phyloP scores from a whole-genome alignment of 169 alveolate genomes.

The Babesia bigemina region DNA sequence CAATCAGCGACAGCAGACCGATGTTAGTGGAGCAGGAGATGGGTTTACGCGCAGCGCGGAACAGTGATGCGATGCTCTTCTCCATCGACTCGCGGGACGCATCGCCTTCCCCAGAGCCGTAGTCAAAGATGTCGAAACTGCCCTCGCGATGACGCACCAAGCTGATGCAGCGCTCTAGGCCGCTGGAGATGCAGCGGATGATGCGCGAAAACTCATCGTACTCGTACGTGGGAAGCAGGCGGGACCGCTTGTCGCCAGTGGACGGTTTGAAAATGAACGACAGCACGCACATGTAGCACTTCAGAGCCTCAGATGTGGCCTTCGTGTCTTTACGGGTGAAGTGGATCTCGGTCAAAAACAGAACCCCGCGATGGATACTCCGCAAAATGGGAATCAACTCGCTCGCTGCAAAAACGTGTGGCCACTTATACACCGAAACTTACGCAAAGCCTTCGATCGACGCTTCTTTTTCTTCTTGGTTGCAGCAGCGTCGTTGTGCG shows the following conservation, averaged over 20 bases:
- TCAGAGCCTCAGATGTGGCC: slow-evolving; percentile 34
- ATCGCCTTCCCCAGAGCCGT: slow-evolving; percentile 1
- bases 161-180: slow-evolving; percentile 38
- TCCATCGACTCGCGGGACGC: slow-evolving; percentile 9
- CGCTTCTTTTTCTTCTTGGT: slow-evolving; percentile 8
- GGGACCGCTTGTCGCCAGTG: neutral
- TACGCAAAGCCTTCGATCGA: slow-evolving; percentile 4
- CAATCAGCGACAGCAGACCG: slow-evolving; percentile 21
- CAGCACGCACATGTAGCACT: slow-evolving; percentile 21
- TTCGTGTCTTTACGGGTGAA: slow-evolving; percentile 52
- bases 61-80: neutral
- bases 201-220: slow-evolving; percentile 48
- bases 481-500: neutral
- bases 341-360: slow-evolving; percentile 37
- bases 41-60: slow-evolving; percentile 48
- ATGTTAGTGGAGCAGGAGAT: slow-evolving; percentile 45
- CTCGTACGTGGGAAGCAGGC: slow-evolving; percentile 17
- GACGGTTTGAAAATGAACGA: slow-evolving; percentile 24
- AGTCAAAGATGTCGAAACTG: slow-evolving; percentile 8
- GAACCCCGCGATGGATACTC: slow-evolving; percentile 44
- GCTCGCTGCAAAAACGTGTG: neutral
- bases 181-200: slow-evolving; percentile 46
- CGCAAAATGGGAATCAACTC: slow-evolving; percentile 26
- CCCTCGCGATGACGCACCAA: slow-evolving; percentile 18
- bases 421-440: neutral